phyloP scores from a whole-genome alignment of 495 filamentous ascomycete genomes.

The Xylaria scruposa region DNA sequence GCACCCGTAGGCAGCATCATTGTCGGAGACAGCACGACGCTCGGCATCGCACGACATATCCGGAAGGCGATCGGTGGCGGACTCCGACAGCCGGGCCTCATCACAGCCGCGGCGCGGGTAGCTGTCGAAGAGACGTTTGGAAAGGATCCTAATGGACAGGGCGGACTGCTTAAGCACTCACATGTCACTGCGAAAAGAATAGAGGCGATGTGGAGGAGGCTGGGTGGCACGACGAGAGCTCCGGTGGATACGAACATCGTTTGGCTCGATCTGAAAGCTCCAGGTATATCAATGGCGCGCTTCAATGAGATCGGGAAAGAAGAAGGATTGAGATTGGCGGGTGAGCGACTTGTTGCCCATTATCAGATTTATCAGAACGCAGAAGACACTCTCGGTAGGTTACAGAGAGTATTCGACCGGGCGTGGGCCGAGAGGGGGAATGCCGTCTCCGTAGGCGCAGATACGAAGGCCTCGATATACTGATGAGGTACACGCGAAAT shows the following conservation, averaged over 20 bases:
- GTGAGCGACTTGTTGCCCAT: conserved; percentile 64
- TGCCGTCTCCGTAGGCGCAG: neutral
- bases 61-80: conserved; percentile 88
- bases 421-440: neutral
- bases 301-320: conserved; percentile 58
- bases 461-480: conserved; percentile 8
- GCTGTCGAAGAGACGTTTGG: conserved; percentile 76
- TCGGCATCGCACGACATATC: conserved; percentile 78
- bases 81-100: conserved; percentile 72
- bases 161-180: conserved; percentile 67
- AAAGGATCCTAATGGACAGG: conserved; percentile 62
- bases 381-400: neutral
- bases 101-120: conserved; percentile 68
- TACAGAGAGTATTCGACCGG: neutral
- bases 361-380: conserved; percentile 57
- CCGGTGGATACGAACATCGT: conserved; percentile 92
- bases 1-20: conserved; percentile 87
- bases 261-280: conserved; percentile 78
- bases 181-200: conserved; percentile 55
- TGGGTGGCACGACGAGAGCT: conserved; percentile 65
- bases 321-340: conserved; percentile 60
- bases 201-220: conserved; percentile 65
- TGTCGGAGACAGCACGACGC: conserved; percentile 67
- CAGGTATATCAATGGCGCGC: conserved; percentile 48
- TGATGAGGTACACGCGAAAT: neutral